Percentiles rank a stretch among this genome's conserved stretches.
Evolutionary conservation across 371 early-diverging fungal genomes (phyloP).

Genomic region (Circinella minor): DNA sequence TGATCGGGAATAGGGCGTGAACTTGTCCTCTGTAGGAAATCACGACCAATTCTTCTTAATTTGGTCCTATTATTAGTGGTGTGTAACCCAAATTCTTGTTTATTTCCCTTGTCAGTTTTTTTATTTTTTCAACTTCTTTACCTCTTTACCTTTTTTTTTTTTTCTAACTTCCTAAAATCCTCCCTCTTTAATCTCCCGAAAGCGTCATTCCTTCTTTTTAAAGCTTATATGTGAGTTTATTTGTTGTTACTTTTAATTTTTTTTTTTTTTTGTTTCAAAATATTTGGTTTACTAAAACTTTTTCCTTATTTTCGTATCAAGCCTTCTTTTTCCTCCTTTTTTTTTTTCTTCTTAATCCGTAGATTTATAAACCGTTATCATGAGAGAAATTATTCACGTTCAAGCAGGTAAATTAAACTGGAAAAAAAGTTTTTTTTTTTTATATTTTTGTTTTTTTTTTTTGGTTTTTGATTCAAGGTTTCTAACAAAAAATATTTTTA

Average conservation of each 20-base stretch:
- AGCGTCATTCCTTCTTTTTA: slow-evolving; percentile 6
- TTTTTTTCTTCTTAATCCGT: too few relatives aligned
- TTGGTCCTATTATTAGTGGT: too few relatives aligned
- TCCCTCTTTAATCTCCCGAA: background rate
- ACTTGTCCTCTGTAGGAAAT: too few relatives aligned
- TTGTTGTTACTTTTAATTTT: too few relatives aligned
- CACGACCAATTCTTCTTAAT: too few relatives aligned
- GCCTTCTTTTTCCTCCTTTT: background rate
- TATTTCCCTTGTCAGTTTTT: background rate
- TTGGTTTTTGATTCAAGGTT: background rate
- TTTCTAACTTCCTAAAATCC: background rate
- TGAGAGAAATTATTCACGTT: slow-evolving; percentile 99
- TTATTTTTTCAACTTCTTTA: background rate
- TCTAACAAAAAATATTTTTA: background rate
- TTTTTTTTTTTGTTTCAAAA: too few relatives aligned
- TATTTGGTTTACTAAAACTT: too few relatives aligned
- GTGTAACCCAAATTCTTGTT: too few relatives aligned
- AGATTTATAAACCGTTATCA: slow-evolving; percentile 26
- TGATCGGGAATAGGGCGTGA: too few relatives aligned
- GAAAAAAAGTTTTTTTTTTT: too few relatives aligned
- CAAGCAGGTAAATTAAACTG: slow-evolving; percentile 78
- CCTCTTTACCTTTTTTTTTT: background rate
- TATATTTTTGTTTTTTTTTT: background rate
- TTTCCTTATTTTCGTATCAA: background rate
- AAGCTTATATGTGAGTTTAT: background rate